A percentile compares a stretch with the other conserved stretches of the same genome.
Conservation (phyloP, 2,329 filamentous ascomycete genomes). For the Hymenoscyphus scutula region DNA sequence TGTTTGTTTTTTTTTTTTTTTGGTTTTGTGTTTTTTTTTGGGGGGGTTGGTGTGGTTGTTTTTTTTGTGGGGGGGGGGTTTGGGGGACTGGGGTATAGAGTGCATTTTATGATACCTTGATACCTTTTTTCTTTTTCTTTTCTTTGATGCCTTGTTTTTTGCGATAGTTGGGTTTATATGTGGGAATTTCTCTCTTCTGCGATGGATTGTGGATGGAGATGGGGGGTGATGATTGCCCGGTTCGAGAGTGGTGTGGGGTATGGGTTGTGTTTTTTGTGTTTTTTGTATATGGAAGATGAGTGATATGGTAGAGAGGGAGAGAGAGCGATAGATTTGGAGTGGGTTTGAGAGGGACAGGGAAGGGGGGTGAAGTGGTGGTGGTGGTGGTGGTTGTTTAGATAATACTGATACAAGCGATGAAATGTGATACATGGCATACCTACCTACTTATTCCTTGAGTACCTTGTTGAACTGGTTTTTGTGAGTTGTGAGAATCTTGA, state of each 20-base stretch:
- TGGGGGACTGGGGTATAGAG: constrained; percentile 3
- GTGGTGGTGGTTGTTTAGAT: neutral
- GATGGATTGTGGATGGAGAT: neutral
- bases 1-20: too few relatives aligned
- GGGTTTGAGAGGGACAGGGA: neutral
- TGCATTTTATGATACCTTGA: constrained; percentile 15
- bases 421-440: too few relatives aligned
- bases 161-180: neutral
- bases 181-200: neutral
- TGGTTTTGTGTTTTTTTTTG: too few relatives aligned
- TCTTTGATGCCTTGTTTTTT: too few relatives aligned
- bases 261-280: neutral
- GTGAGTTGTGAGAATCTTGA: too few relatives aligned
- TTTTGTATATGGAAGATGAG: neutral
- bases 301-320: neutral
- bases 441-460: too few relatives aligned
- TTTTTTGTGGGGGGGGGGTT: too few relatives aligned
- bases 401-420: too few relatives aligned
- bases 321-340: too few relatives aligned
- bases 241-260: neutral
- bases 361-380: neutral
- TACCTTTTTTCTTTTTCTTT: constrained; percentile 10
- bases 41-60: too few relatives aligned
- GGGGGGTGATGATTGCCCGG: neutral
- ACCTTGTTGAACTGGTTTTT: too few relatives aligned